Evolutionary conservation across 305 asterid genomes (phyloP), one percentile per base, ranked within the genome.

Genomic region (Fraxinus dipetala): DNA sequence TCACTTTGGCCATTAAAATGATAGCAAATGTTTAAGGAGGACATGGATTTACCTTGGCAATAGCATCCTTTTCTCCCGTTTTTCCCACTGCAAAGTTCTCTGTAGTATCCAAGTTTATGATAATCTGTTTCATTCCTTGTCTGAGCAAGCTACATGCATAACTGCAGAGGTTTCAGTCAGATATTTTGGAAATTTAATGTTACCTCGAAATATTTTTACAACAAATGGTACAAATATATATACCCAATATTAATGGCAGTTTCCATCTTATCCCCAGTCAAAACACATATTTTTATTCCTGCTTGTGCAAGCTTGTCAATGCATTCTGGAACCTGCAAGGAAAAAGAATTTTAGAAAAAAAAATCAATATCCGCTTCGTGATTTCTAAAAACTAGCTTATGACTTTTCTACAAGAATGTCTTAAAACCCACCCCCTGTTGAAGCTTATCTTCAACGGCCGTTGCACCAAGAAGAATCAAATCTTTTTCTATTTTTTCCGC

Each of bases 241-340:
- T 92, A 96, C 97, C 99, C 99, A 9, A 94, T 93, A 85, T 95
- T 95, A 73, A 95, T 93, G 81, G 99, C 99, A 30, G 99, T 95
- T 88, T 95, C 99, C 99, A 95, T 93, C 86, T 95, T 95, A 85
- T 95, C 99, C 77, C 99, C 99, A 1, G 99, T 96, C 91, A 94
- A 86, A 88, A 96, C 98, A 98, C 99, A 94, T 82, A 94, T 87
- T 80, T 94, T 94, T 73, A 95, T 92, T 78, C 99, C 98, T 22
- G 98, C 98, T 90, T 95, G 99, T 56, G 98, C 99, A 80, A 95
- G 98, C 83, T 91, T 95, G 93, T 95, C 99, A 24, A 94, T 94
- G 87, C 98, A 94, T 78, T 96, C 99, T 9, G 99, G 95, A 87
- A 96, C 98, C 99, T 95, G 85, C 59, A 28, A 81, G 16, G 74